phyloP scores from a whole-genome alignment of 1,284 basidiomycete genomes.

The Fomitopsis schrenkii region DNA sequence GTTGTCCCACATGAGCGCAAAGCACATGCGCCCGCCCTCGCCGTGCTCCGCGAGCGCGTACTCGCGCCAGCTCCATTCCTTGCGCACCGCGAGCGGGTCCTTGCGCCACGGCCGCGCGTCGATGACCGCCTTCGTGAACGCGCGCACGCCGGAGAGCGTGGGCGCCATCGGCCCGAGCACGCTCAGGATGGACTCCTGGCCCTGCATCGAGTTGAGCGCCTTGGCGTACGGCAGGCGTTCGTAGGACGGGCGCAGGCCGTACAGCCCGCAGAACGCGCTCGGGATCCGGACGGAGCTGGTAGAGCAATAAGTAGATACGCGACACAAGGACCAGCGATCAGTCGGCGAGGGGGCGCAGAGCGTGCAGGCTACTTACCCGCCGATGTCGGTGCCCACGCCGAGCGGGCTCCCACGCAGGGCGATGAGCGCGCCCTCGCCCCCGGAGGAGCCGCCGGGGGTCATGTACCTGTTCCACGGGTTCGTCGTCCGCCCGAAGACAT shows the following conservation, averaged over 20 bases:
- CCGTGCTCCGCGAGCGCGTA: conserved; percentile 60
- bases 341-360: background rate
- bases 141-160: conserved; percentile 38
- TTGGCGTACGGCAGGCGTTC: conserved; percentile 51
- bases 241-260: conserved; percentile 50
- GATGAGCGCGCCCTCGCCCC: conserved; percentile 56
- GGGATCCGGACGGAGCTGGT: conserved; percentile 54
- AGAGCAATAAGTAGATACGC: too few species aligned
- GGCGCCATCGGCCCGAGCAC: conserved; percentile 54
- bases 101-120: conserved; percentile 74
- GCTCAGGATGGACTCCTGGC: conserved; percentile 50
- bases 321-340: background rate
- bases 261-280: conserved; percentile 47
- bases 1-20: conserved; percentile 63
- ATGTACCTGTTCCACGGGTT: conserved; percentile 57
- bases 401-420: conserved; percentile 54
- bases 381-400: conserved; percentile 70
- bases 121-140: conserved; percentile 54
- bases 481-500: conserved; percentile 64
- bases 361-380: conserved; percentile 37
- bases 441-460: conserved; percentile 57
- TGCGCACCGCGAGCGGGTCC: conserved; percentile 61
- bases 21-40: conserved; percentile 51
- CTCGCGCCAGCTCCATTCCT: conserved; percentile 61
- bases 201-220: conserved; percentile 40